Conservation (phyloP, 176 grass and related monocot genomes). For the Saccharum spontaneum region DNA sequence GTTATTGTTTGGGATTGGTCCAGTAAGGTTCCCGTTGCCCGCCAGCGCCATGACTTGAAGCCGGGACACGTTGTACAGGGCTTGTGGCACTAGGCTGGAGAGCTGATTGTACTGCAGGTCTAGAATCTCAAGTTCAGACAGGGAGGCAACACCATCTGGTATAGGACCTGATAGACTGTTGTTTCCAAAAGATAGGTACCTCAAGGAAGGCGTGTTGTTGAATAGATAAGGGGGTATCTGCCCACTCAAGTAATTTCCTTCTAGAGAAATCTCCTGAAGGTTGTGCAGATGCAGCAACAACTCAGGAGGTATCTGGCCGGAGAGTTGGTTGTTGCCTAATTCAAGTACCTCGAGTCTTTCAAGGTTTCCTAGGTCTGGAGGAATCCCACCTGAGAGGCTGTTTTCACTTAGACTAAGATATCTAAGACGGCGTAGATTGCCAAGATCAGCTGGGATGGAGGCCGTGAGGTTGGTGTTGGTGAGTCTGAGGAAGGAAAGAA, state of each 20-base stretch:
- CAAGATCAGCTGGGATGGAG: not conserved
- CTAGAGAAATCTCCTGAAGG: not conserved
- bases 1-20: not conserved
- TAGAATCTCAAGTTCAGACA: not conserved
- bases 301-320: not conserved
- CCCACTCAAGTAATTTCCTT: not conserved
- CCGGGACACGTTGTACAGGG: slow-evolving; percentile 17
- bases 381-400: not conserved
- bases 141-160: not conserved
- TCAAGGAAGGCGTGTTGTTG: slow-evolving; percentile 3
- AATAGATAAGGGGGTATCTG: slow-evolving; percentile 1
- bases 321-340: not conserved
- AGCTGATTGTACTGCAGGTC: not conserved
- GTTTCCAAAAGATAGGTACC: not conserved
- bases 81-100: not conserved
- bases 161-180: not conserved
- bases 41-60: not conserved
- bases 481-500: slow-evolving; percentile 17
- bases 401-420: not conserved
- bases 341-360: not conserved
- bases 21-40: not conserved
- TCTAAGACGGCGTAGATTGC: not conserved
- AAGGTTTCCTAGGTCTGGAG: slow-evolving; percentile 16
- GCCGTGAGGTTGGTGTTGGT: not conserved
- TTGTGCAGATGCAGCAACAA: not conserved